Evolutionary conservation across 176 grass and related monocot species (phyloP), one percentile per base, ranked within the genome.

Genomic region (Calamus simplicifolius): DNA sequence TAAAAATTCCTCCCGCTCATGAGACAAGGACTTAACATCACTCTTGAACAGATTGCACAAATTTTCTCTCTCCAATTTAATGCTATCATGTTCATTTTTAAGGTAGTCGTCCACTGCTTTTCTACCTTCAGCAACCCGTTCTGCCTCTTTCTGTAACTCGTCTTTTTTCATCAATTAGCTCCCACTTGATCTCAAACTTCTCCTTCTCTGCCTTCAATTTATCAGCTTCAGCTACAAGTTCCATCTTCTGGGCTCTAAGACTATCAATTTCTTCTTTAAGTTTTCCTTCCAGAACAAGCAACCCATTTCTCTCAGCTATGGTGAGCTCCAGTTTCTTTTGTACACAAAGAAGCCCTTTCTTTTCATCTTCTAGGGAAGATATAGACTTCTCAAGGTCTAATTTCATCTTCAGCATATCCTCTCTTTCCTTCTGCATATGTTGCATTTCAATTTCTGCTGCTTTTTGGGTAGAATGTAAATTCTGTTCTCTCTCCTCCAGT

Each of bases 121-220:
- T 79, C 81, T 76, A 57, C 89, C 93, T 70, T 80, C 79, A 53
- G 79, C 81, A 67, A 92, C 77, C 68, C 54, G 74, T 27, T 55
- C 84, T 29, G 69, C 58, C 70, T 92, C 87, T 73, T 82, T 91
- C 56, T 68, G 57, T 52, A 98, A 64, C 51, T 85, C 81, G 84
- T 50, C 81, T 89, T 54, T 92, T 98, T 76, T 92, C 93, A 54
- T 98, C 93, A 63, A 92, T 77, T 25, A 83, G 54, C 21, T 98
- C 93, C 93, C 93, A 98, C 66, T 98, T 87, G 73, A 79, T 78
- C 58, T 98, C 93, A 75, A 98, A 98, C 35, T 79, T 81, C 76
- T 98, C 87, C 35, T 92, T 98, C 76, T 98, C 93, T 62, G 78
- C 68, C 75, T 83, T 85, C 29, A 98, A 67, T 63, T 69, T 82